Evolutionary conservation across 2,329 filamentous ascomycete species (phyloP).

Genomic region (Ciborinia camelliae): DNA sequence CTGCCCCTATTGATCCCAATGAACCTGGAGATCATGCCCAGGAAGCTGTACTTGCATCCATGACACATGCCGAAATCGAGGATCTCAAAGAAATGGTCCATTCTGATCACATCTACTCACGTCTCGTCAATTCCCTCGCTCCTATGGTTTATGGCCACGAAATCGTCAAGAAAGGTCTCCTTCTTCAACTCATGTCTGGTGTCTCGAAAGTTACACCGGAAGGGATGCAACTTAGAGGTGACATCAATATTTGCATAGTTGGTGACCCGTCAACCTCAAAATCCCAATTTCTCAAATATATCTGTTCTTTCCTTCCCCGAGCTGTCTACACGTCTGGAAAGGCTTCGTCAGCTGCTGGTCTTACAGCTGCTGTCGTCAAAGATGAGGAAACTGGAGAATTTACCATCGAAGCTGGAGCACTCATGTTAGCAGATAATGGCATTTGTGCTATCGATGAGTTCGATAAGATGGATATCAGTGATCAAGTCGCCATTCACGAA

Average conservation of each 20-base stretch:
- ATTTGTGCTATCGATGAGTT: conserved; percentile 99
- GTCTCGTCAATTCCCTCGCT: conserved; percentile 87
- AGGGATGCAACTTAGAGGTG: conserved; percentile 91
- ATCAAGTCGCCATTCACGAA: conserved; percentile 99
- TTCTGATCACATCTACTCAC: conserved; percentile 89
- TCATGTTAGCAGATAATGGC: conserved; percentile 96
- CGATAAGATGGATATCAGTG: conserved; percentile 97
- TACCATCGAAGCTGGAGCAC: conserved; percentile 94
- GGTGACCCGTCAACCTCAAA: conserved; percentile 97
- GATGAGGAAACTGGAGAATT: conserved; percentile 98
- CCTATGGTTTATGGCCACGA: conserved; percentile 97
- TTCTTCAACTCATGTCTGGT: conserved; percentile 94
- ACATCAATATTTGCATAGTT: conserved; percentile 98
- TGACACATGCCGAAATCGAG: conserved; percentile 83
- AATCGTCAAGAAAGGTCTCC: conserved; percentile 93
- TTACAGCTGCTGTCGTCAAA: conserved; percentile 95
- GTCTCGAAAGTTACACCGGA: conserved; percentile 89
- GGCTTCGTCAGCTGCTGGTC: conserved; percentile 92
- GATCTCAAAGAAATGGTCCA: conserved; percentile 93
- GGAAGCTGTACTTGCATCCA: conserved; percentile 78
- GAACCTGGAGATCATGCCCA: conserved; percentile 82
- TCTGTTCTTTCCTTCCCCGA: conserved; percentile 93
- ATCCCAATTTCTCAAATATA: conserved; percentile 96
- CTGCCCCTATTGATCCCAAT: conserved; percentile 61
- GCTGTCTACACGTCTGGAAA: conserved; percentile 98